Evolutionary conservation across 2,329 filamentous ascomycete genomes (phyloP), one percentile per base, ranked within the genome.

Genomic region (Alternaria burnsii): DNA sequence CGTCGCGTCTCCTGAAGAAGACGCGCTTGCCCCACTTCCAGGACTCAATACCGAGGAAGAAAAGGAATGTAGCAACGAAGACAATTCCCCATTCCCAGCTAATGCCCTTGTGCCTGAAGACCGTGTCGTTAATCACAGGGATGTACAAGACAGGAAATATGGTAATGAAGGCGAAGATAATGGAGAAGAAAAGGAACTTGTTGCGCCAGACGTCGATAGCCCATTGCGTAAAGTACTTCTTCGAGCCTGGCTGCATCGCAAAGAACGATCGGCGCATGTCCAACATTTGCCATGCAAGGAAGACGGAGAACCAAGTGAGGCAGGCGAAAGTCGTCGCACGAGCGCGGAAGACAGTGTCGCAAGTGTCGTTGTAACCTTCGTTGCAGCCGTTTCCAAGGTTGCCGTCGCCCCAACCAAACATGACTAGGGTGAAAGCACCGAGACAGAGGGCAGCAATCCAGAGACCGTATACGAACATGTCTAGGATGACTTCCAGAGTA

Each of bases 241-340:
- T 87, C 26, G 84, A 86, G 18, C 82, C 81, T 0, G 89, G 87
- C 71, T 91, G 86, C 87, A 92, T 90, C 70, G 85, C 84, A 84
- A 93, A 93, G 82, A 93, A 91, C 8, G 86, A 89, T 52, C 88
- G 86, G 34, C 90, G 88, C 79, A 90, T 85, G 72, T 91, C 84
- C 65, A 65, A 68, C 73, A 92, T 89, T 75, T 93, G 90, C 91
- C 91, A 93, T 1, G 91, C 90, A 9, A 91, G 83, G 81, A 93
- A 91, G 18, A 93, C 84, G 0, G 89, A 89, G 70, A 89, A 89
- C 90, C 90, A 93, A 0, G 90, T 92, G 47, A 93, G 84, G 66
- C 87, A 90, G 43, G 88, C 89, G 72, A 93, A 93, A 1, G 88
- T 90, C 0, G 91, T 91, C 1, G 89, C 89, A 40, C 91, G 87